Conservation (phyloP, 768 basidiomycete species). For the Leccinum subgranulosum region DNA sequence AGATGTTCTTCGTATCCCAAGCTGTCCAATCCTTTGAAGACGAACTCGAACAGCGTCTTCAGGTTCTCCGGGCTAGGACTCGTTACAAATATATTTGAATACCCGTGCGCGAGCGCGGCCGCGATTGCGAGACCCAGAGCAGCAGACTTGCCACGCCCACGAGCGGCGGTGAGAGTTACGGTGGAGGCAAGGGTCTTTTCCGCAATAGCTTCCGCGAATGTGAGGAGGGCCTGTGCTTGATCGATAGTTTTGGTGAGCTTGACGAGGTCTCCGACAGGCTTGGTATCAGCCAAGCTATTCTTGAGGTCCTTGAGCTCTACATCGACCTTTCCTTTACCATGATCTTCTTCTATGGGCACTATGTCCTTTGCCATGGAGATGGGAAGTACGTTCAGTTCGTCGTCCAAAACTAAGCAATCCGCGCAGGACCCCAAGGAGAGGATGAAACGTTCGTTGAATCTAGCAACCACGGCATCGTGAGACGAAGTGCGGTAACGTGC, state of each 20-base stretch:
- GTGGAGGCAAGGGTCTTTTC: conserved; percentile 94
- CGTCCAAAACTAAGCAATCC: conserved; percentile 93
- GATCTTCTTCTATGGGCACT: conserved; percentile 51
- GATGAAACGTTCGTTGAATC: conserved; percentile 99
- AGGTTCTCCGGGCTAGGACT: conserved; percentile 97
- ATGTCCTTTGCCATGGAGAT: conserved; percentile 96
- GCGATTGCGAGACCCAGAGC: conserved; percentile 94
- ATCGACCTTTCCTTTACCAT: conserved; percentile 50
- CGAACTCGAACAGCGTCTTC: conserved; percentile 96
- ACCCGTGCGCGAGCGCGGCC: conserved; percentile 88
- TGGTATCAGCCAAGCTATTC: conserved; percentile 73
- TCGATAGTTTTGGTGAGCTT: conserved; percentile 90
- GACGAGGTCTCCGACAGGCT: conserved; percentile 84
- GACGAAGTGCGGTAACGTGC: conserved; percentile 89
- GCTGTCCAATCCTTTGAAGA: conserved; percentile 94
- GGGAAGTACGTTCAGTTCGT: conserved; percentile 96
- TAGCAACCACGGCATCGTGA: conserved; percentile 83
- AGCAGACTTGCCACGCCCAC: conserved; percentile 96
- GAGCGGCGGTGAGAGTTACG: conserved; percentile 89
- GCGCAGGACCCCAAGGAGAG: conserved; percentile 91
- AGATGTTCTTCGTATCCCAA: conserved; percentile 96
- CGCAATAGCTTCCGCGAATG: conserved; percentile 91
- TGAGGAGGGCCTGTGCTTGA: conserved; percentile 91
- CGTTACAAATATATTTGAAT: conserved; percentile 97
- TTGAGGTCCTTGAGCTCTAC: conserved; percentile 76